Conservation (phyloP, 495 filamentous ascomycete species). For the Aspergillus hancockii region DNA sequence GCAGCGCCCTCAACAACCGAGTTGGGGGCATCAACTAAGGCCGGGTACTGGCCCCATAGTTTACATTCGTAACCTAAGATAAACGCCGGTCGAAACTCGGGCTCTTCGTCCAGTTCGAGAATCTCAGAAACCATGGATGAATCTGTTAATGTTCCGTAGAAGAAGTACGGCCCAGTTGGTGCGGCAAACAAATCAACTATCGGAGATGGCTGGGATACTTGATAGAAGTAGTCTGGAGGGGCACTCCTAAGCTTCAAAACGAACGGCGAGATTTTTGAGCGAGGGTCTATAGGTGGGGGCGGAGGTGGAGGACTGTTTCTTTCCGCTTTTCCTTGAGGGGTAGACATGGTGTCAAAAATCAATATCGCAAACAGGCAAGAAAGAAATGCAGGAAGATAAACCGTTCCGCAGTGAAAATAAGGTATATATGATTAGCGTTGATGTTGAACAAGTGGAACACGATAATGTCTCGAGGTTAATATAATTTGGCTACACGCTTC, state of each 20-base stretch:
- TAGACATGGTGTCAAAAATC: too few species aligned
- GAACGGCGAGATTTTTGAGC: background rate
- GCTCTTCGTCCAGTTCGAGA: conserved; percentile 19
- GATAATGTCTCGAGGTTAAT: too few species aligned
- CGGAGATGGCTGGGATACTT: background rate
- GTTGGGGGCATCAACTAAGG: conserved; percentile 23
- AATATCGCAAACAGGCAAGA: too few species aligned
- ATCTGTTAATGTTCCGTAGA: conserved; percentile 35
- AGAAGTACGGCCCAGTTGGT: conserved; percentile 32
- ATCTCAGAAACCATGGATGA: conserved; percentile 20
- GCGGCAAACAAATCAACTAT: conserved; percentile 10
- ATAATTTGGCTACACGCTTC: too few species aligned
- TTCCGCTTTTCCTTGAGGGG: too few species aligned
- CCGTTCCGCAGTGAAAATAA: too few species aligned
- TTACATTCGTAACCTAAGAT: conserved; percentile 22
- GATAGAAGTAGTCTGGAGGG: background rate
- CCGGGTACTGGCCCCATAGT: conserved; percentile 34
- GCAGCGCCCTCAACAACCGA: conserved; percentile 22
- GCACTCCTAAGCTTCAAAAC: background rate
- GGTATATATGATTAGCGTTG: too few species aligned
- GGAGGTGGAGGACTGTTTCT: background rate
- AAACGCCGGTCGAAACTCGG: conserved; percentile 16
- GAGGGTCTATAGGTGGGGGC: background rate
- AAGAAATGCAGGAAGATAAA: too few species aligned
- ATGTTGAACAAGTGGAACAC: too few species aligned